These are phyloP conservation scores for Karstenula rhodostoma DNA, from an alignment of 2,329 filamentous ascomycete genomes.

Conservation along the genomic window DNA sequence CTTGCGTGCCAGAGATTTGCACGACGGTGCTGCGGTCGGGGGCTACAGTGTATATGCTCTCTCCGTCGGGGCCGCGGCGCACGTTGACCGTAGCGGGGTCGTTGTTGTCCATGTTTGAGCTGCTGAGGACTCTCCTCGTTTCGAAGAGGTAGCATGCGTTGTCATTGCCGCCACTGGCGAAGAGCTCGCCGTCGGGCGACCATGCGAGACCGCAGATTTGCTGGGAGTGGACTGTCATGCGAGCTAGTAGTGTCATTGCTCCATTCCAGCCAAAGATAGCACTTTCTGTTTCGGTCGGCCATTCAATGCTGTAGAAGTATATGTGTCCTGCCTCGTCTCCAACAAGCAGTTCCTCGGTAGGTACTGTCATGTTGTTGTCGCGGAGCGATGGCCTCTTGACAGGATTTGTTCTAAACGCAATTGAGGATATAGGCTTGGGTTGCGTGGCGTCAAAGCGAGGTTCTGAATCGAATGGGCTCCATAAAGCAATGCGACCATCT, in stretches of 20 bases:
- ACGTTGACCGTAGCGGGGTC: conserved; percentile 31
- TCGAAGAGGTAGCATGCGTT: conserved; percentile 87
- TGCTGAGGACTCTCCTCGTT: conserved; percentile 64
- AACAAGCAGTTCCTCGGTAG: conserved; percentile 84
- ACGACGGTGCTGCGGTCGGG: conserved; percentile 47
- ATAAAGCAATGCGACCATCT: conserved; percentile 77
- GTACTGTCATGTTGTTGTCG: conserved; percentile 60
- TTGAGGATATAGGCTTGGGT: conserved; percentile 75
- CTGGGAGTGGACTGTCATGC: conserved; percentile 80
- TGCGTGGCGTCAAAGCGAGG: conserved; percentile 80
- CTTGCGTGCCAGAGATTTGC: conserved; percentile 62
- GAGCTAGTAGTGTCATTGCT: conserved; percentile 77
- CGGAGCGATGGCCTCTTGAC: conserved; percentile 60
- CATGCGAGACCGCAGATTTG: conserved; percentile 94
- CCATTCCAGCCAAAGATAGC: conserved; percentile 80
- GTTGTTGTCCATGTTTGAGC: conserved; percentile 14
- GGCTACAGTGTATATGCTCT: conserved; percentile 44
- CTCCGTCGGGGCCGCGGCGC: conserved; percentile 37
- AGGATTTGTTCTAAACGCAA: conserved; percentile 78
- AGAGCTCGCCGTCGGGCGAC: conserved; percentile 76
- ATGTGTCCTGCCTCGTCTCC: conserved; percentile 84
- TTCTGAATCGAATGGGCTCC: conserved; percentile 75
- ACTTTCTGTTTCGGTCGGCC: conserved; percentile 67
- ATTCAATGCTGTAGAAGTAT: conserved; percentile 91
- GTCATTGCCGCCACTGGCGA: conserved; percentile 92